Percentiles rank a stretch among this genome's conserved stretches.
phyloP scores from a whole-genome alignment of 2,329 filamentous ascomycete genomes.

The Fusarium metavorans region DNA sequence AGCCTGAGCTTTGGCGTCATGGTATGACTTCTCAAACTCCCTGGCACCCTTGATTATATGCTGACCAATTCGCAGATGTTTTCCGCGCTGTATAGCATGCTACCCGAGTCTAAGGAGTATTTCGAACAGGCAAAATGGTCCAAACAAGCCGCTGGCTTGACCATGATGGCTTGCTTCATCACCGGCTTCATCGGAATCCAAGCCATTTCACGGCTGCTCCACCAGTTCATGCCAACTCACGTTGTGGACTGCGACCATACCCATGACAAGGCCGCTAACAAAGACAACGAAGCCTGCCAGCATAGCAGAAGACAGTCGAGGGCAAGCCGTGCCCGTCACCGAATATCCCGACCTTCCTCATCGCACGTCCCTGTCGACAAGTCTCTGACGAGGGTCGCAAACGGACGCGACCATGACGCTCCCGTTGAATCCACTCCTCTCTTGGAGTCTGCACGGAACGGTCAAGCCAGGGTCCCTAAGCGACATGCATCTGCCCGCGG shows the following conservation, averaged over 20 bases:
- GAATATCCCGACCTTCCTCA: conserved; percentile 44
- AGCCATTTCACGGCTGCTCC: conserved; percentile 76
- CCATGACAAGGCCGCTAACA: conserved; percentile 66
- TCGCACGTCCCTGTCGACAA: conserved; percentile 34
- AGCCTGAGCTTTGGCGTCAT: conserved; percentile 97
- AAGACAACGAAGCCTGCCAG: conserved; percentile 42
- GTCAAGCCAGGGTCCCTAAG: conserved; percentile 41
- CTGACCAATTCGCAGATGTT: conserved; percentile 74
- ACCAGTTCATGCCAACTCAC: conserved; percentile 80
- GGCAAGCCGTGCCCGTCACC: conserved; percentile 48
- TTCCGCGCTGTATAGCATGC: conserved; percentile 91
- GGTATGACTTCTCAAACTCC: conserved; percentile 64
- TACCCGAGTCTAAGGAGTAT: conserved; percentile 86
- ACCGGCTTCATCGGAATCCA: conserved; percentile 82
- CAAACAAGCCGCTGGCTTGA: conserved; percentile 74
- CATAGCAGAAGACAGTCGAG: conserved; percentile 47
- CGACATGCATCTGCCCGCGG: conserved; percentile 46
- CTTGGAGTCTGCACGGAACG: conserved; percentile 50
- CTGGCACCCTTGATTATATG: background rate
- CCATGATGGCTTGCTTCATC: conserved; percentile 77
- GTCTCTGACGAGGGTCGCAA: conserved; percentile 28
- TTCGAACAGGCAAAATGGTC: conserved; percentile 76
- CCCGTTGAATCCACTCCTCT: conserved; percentile 63
- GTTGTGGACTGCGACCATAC: conserved; percentile 84
- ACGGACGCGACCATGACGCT: conserved; percentile 36